Conservation (phyloP, 78 protist species). For the Anaeramoeba ignava region DNA sequence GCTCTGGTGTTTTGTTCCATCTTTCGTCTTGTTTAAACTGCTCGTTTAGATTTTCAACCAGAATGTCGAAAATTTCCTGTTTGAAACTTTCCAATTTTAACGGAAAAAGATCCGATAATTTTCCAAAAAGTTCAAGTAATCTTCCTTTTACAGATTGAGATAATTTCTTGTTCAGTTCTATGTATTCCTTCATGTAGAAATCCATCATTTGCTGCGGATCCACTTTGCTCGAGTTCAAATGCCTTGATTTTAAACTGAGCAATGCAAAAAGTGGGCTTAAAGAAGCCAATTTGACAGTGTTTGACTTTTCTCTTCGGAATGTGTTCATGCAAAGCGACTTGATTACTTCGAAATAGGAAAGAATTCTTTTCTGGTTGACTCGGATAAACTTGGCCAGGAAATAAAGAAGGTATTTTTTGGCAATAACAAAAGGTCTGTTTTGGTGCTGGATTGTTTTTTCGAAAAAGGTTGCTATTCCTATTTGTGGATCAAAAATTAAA, state of each 20-base stretch:
- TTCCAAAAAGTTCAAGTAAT: neutral
- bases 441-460: neutral
- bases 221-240: neutral
- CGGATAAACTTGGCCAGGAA: neutral
- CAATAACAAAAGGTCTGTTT: neutral
- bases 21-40: neutral
- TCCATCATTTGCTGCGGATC: neutral
- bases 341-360: neutral
- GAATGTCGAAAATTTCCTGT: neutral
- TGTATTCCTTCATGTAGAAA: neutral
- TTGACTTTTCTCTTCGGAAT: neutral
- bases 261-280: neutral
- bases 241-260: neutral
- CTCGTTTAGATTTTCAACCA: neutral
- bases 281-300: neutral
- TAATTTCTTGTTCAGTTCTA: neutral
- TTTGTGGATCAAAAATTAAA: neutral
- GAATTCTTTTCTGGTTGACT: neutral
- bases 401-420: neutral
- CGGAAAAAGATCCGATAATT: neutral
- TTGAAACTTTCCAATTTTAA: neutral
- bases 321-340: neutral
- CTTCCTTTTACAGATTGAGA: neutral
- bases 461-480: neutral
- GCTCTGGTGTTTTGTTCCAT: neutral